Evolutionary conservation across 1,284 basidiomycete species (phyloP), one percentile per base, ranked within the genome.

Genomic region (Albatrellus sp.): DNA sequence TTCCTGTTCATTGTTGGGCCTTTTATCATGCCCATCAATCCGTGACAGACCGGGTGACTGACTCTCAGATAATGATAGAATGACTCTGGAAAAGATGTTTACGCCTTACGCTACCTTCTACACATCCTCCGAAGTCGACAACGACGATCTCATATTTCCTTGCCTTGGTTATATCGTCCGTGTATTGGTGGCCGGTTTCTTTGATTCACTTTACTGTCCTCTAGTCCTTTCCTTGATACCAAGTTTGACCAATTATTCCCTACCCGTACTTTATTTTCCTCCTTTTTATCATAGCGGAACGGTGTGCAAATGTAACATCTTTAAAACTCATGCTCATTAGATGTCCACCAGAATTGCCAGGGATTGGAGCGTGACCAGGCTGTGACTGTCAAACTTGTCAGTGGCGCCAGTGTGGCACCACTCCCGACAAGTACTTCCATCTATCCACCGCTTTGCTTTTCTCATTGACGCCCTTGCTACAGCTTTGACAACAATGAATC

Each of bases 401-500:
- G n/a, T n/a, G n/a, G n/a, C n/a, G n/a, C n/a, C n/a, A n/a, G n/a
- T n/a, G n/a, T n/a, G n/a, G n/a, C n/a, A n/a, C n/a, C n/a, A n/a
- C n/a, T n/a, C n/a, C n/a, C n/a, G n/a, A n/a, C n/a, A n/a, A n/a
- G n/a, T n/a, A n/a, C n/a, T n/a, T n/a, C n/a, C n/a, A n/a, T n/a
- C n/a, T n/a, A n/a, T n/a, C n/a, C n/a, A n/a, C 7, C 7, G 24
- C 24, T 24, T 24, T 24, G 3, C 24, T 24, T 24, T 24, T 24
- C 30, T 46, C 40, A 12, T 44, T 38, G 20, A 24, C 45, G 5
- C 24, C 47, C 3, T 37, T 36, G 11, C 30, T 46, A 28, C 50
- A 46, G 13, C 28, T 14, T n/a, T 33, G 9, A 17, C 11, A 31
- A 17, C 42, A 40, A 48, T 45, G 40, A 53, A 57, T 52, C 44